phyloP scores from a whole-genome alignment of 78 protist genomes.

The Speleostelium caveatum region DNA sequence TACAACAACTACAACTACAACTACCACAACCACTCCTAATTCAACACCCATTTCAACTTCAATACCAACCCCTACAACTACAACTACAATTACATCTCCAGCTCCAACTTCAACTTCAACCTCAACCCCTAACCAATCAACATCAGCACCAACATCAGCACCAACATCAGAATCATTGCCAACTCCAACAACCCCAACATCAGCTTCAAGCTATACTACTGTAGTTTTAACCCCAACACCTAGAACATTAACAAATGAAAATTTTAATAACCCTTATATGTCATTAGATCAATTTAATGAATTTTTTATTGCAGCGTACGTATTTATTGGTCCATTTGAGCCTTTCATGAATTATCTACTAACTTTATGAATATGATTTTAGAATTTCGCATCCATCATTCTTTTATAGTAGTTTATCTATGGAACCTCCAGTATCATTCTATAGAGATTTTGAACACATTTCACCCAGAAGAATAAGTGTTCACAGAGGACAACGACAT shows the following conservation, averaged over 20 bases:
- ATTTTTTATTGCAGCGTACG: not conserved
- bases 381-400: not conserved
- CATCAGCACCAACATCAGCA: slow-evolving; percentile 12
- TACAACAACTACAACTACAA: no score
- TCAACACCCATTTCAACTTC: not conserved
- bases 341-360: not conserved
- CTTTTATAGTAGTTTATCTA: not conserved
- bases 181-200: not conserved
- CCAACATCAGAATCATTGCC: not conserved
- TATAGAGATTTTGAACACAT: not conserved
- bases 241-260: not conserved
- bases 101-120: not conserved
- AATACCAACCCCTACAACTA: not conserved
- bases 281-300: not conserved
- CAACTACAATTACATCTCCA: not conserved
- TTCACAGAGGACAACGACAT: not conserved
- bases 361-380: not conserved
- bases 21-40: not conserved
- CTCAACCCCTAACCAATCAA: not conserved
- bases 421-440: not conserved
- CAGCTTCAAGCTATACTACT: not conserved
- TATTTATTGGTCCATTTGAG: not conserved
- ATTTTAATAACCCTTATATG: no score
- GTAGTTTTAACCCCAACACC: not conserved
- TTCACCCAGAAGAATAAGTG: not conserved